phyloP scores from a whole-genome alignment of 768 basidiomycete species.

The Trametes coccinea region DNA sequence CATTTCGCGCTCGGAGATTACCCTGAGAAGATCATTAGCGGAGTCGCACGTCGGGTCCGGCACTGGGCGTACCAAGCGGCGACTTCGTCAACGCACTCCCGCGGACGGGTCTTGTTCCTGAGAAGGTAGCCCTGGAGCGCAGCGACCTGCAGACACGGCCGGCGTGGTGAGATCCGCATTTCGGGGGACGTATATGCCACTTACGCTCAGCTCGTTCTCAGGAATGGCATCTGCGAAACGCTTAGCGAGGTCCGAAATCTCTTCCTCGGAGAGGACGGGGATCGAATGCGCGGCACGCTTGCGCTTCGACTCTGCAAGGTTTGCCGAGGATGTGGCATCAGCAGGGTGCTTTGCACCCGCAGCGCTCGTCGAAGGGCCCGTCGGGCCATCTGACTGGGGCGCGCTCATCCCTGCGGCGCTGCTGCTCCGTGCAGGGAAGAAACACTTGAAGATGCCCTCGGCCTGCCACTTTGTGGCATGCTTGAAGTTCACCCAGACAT shows the following conservation, averaged over 20 bases:
- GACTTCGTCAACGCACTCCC: constrained; percentile 81
- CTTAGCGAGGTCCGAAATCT: constrained; percentile 77
- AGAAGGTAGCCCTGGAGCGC: constrained; percentile 82
- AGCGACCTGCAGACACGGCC: constrained; percentile 57
- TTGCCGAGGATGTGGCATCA: constrained; percentile 45
- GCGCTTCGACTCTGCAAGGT: constrained; percentile 67
- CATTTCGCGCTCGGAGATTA: constrained; percentile 78
- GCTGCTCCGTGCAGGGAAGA: constrained; percentile 73
- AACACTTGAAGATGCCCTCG: constrained; percentile 91
- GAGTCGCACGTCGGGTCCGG: not conserved
- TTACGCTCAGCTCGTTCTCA: constrained; percentile 83
- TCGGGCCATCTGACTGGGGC: constrained; percentile 11
- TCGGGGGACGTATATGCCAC: constrained; percentile 29
- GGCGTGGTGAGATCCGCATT: constrained; percentile 11
- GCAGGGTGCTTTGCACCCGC: constrained; percentile 13
- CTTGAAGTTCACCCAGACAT: constrained; percentile 90
- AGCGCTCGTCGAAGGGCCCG: constrained; percentile 3
- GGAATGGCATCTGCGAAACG: constrained; percentile 81
- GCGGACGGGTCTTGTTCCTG: constrained; percentile 89
- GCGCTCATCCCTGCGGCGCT: constrained; percentile 24
- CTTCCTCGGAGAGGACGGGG: constrained; percentile 71
- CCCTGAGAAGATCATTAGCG: constrained; percentile 34
- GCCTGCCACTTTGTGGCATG: constrained; percentile 93
- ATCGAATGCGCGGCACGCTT: constrained; percentile 70
- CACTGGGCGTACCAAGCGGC: constrained; percentile 55